Conservation (phyloP, 768 basidiomycete species). For the Astraeus odoratus region DNA sequence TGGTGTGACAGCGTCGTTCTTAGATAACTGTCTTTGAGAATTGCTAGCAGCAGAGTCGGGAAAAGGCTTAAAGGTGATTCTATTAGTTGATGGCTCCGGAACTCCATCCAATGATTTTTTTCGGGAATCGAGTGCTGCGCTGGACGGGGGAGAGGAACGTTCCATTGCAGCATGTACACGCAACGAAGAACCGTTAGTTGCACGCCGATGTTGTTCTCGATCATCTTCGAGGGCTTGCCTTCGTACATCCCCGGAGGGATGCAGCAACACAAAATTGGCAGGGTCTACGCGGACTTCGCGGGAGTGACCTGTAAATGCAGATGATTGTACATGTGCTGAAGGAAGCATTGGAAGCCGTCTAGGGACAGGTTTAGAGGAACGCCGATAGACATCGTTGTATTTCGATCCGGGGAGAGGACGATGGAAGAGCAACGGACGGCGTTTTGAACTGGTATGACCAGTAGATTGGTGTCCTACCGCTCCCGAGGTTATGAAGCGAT, state of each 20-base stretch:
- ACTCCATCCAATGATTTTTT: too few relatives aligned
- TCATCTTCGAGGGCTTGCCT: too few relatives aligned
- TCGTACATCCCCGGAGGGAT: too few relatives aligned
- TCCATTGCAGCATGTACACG: too few relatives aligned
- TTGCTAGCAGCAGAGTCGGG: constrained; percentile 9
- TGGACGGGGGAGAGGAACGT: too few relatives aligned
- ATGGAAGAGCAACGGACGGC: not conserved
- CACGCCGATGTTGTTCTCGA: too few relatives aligned
- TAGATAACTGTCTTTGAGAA: constrained; percentile 11
- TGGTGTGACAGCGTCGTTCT: not conserved
- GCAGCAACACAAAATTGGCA: not conserved
- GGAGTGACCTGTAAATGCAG: not conserved
- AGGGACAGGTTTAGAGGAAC: not conserved
- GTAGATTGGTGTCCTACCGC: not conserved
- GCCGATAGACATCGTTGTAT: not conserved
- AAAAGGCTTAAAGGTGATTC: not conserved
- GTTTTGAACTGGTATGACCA: not conserved
- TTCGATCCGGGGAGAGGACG: not conserved
- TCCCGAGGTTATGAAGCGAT: constrained; percentile 2
- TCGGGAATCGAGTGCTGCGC: too few relatives aligned
- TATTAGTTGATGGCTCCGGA: not conserved
- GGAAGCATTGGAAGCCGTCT: not conserved
- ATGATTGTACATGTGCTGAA: not conserved
- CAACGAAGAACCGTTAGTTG: too few relatives aligned
- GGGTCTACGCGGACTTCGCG: not conserved